Base-by-base conservation (phyloP, 1,139 yeast genomes). In the Spathaspora sp. region DNA sequence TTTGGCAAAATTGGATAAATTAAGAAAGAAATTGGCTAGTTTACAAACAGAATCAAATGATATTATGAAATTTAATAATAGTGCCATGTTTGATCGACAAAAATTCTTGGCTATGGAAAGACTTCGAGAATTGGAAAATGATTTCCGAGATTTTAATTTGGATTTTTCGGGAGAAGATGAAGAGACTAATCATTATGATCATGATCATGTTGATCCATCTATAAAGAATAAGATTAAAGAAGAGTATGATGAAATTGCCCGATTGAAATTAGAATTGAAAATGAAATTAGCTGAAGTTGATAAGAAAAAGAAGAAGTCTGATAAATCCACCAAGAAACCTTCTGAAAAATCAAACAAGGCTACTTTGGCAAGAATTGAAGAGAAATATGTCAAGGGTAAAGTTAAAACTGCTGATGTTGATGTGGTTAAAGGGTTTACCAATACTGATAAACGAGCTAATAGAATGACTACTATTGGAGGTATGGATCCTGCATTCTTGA, bases 11-110 rank as follows among this genome's bases (percentile, higher is more conserved):
- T 61, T 86, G 43, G 79, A 78, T 46, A 67, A 67, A n/a, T 67
- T 86, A 43, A 72, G 87, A 51, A 74, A 76, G 51, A 81, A 82
- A 54, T 65, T 86, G 38, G 75, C 84, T 5, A 74, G 76, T 8
- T 67, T 86, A 39, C 93, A 86, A 61, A 75, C 75, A 44, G 91
- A 86, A 59, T 83, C 90, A 1, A 86, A 86, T 60, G 89, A 83
- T 54, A 82, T 86, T 41, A 72, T 86, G 67, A 86, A 86, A 58
- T 81, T 75, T 56, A 85, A 84, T 61, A 78, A 82, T 50, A 77
- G 77, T 51, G 82, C 86, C 43, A 63, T 80, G 62, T 74, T 82
- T 61, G 70, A 73, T 41, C 77, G 79, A 51, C 85, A 82, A 56
- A 85, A 80, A 56, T 61, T 68, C 43, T 72, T 80, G 60, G 93